These are phyloP conservation scores for Rosa lucieae DNA, from an alignment of 306 rosid species.

Conservation along the genomic window DNA sequence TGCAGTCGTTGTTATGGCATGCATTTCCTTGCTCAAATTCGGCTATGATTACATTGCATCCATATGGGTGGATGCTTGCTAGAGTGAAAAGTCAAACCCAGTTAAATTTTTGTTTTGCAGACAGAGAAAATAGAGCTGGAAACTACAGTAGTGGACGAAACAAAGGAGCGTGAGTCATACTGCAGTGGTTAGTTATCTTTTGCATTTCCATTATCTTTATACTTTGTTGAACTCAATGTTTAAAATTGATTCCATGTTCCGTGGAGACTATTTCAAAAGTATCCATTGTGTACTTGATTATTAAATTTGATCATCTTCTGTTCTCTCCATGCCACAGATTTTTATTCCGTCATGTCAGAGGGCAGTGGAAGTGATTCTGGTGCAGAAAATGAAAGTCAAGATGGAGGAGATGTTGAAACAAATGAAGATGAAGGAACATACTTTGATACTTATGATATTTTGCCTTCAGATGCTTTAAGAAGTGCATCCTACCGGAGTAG, in stretches of 20 bases:
- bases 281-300: background rate
- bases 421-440: slow-evolving; percentile 88
- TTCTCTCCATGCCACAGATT: slow-evolving; percentile 56
- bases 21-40: background rate
- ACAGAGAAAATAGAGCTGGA: slow-evolving; percentile 97
- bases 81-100: background rate
- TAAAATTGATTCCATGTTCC: background rate
- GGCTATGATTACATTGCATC: background rate
- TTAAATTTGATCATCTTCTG: slow-evolving; percentile 17
- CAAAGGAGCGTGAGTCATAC: slow-evolving; percentile 94
- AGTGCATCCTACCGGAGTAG: slow-evolving; percentile 93
- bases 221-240: background rate
- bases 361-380: slow-evolving; percentile 88
- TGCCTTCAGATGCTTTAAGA: slow-evolving; percentile 83
- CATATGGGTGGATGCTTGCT: background rate
- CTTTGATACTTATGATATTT: slow-evolving; percentile 85
- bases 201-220: background rate
- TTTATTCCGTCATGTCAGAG: slow-evolving; percentile 94
- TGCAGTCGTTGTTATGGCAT: background rate
- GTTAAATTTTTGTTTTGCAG: slow-evolving; percentile 42
- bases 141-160: slow-evolving; percentile 97
- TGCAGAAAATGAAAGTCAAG: slow-evolving; percentile 93
- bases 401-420: slow-evolving; percentile 86
- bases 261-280: background rate
- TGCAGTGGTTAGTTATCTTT: slow-evolving; percentile 73